phyloP scores from a whole-genome alignment of 2,329 filamentous ascomycete species.

The Hortaea sp. region DNA sequence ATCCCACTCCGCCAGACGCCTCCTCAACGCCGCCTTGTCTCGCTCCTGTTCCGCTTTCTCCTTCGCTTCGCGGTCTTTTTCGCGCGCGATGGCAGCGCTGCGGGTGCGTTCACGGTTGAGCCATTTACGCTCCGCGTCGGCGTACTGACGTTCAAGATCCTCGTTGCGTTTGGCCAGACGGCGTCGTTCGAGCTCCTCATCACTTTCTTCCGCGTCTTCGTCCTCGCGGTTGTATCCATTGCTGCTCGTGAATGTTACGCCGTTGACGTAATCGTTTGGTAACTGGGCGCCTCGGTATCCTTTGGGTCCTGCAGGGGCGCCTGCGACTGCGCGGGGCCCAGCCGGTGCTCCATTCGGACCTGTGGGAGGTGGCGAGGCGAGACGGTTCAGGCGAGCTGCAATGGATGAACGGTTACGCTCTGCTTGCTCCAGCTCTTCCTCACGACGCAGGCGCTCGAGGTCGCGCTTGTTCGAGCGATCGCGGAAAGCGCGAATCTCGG shows the following conservation, averaged over 20 bases:
- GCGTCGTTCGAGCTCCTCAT: conserved; percentile 71
- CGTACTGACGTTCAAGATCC: conserved; percentile 69
- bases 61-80: conserved; percentile 68
- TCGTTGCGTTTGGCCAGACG: conserved; percentile 60
- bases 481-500: conserved; percentile 87
- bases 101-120: conserved; percentile 77
- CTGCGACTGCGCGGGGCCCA: conserved; percentile 60
- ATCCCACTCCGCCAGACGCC: conserved; percentile 69
- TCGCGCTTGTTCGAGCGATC: conserved; percentile 84
- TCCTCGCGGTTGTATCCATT: conserved; percentile 60
- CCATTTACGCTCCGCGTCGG: conserved; percentile 84
- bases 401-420: conserved; percentile 66
- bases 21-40: conserved; percentile 56
- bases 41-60: conserved; percentile 58
- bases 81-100: conserved; percentile 74
- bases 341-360: conserved; percentile 59
- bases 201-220: conserved; percentile 78
- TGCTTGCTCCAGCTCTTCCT: conserved; percentile 85
- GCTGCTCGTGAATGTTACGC: conserved; percentile 69
- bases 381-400: conserved; percentile 49
- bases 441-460: conserved; percentile 71
- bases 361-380: conserved; percentile 61
- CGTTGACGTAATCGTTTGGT: conserved; percentile 64
- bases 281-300: conserved; percentile 49
- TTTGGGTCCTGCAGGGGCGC: conserved; percentile 65